phyloP scores from a whole-genome alignment of 768 basidiomycete species.

The Mycena polygramma region DNA sequence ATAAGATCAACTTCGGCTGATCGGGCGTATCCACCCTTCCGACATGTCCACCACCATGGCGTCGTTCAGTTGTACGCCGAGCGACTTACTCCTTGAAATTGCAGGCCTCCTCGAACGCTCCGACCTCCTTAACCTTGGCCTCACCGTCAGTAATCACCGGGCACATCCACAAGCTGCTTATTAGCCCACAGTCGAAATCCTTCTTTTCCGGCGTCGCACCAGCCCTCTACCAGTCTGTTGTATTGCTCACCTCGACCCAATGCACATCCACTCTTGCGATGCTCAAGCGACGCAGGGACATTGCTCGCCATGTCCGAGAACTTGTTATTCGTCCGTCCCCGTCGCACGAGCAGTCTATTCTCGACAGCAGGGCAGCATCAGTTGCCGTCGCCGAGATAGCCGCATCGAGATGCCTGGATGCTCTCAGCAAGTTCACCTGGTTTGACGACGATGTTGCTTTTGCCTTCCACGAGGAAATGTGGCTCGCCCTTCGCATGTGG shows the following conservation, averaged over 20 bases:
- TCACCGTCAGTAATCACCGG: slow-evolving; percentile 62
- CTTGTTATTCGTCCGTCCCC: slow-evolving; percentile 63
- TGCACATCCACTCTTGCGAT: slow-evolving; percentile 74
- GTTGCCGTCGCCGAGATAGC: slow-evolving; percentile 65
- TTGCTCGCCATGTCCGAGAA: slow-evolving; percentile 77
- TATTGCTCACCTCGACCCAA: slow-evolving; percentile 67
- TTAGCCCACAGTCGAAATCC: slow-evolving; percentile 60
- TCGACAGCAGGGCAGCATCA: slow-evolving; percentile 59
- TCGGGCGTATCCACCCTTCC: background rate
- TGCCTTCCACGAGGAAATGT: slow-evolving; percentile 78
- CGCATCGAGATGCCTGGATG: slow-evolving; percentile 65
- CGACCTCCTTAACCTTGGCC: slow-evolving; percentile 70
- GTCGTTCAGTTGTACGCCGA: slow-evolving; percentile 50
- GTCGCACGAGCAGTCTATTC: slow-evolving; percentile 38
- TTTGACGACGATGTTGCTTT: slow-evolving; percentile 71
- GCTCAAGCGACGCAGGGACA: slow-evolving; percentile 65
- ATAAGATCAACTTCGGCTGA: too few species aligned
- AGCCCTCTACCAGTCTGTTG: slow-evolving; percentile 70
- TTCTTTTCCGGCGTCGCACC: slow-evolving; percentile 67
- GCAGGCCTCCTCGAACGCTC: slow-evolving; percentile 64
- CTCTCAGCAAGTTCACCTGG: slow-evolving; percentile 77
- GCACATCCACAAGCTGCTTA: background rate
- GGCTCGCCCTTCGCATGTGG: slow-evolving; percentile 80
- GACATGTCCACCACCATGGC: slow-evolving; percentile 21
- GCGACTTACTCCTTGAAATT: slow-evolving; percentile 78